phyloP scores from a whole-genome alignment of 2,329 filamentous ascomycete genomes.

The Diplodia intermedia region DNA sequence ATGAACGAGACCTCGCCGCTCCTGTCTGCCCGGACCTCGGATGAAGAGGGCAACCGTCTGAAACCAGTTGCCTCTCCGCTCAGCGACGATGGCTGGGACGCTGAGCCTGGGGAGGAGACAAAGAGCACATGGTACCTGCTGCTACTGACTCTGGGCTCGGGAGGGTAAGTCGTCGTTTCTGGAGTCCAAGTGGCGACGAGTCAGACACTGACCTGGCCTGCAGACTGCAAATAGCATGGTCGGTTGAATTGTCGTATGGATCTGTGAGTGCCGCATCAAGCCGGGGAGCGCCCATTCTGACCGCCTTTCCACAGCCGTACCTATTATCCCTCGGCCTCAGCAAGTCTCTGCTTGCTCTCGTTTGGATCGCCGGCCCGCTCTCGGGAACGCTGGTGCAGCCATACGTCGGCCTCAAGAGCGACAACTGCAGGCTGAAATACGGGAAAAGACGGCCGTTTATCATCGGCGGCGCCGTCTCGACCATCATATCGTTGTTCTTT shows the following conservation, averaged over 20 bases:
- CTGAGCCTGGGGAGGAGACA: conserved; percentile 64
- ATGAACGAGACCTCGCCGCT: conserved; percentile 48
- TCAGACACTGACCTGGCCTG: conserved; percentile 12
- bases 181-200: neutral
- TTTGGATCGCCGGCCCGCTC: conserved; percentile 64
- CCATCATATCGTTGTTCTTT: conserved; percentile 57
- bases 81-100: conserved; percentile 51
- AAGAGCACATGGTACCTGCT: conserved; percentile 88
- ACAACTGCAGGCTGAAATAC: conserved; percentile 56
- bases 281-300: conserved; percentile 31
- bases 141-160: conserved; percentile 83
- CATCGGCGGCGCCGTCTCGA: conserved; percentile 56
- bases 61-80: conserved; percentile 44
- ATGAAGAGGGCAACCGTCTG: conserved; percentile 43
- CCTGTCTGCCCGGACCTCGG: conserved; percentile 41
- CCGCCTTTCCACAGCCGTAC: conserved; percentile 52
- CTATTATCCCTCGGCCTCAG: conserved; percentile 60
- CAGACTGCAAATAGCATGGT: conserved; percentile 91
- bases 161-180: conserved; percentile 60
- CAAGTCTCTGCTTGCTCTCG: conserved; percentile 59
- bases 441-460: conserved; percentile 62
- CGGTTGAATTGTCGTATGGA: conserved; percentile 91
- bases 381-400: conserved; percentile 62
- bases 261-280: conserved; percentile 62
- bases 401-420: conserved; percentile 61